A percentile compares a stretch with the other conserved stretches of the same genome.
phyloP scores from a whole-genome alignment of 163 green algal species.

The Picocystis sp. region DNA sequence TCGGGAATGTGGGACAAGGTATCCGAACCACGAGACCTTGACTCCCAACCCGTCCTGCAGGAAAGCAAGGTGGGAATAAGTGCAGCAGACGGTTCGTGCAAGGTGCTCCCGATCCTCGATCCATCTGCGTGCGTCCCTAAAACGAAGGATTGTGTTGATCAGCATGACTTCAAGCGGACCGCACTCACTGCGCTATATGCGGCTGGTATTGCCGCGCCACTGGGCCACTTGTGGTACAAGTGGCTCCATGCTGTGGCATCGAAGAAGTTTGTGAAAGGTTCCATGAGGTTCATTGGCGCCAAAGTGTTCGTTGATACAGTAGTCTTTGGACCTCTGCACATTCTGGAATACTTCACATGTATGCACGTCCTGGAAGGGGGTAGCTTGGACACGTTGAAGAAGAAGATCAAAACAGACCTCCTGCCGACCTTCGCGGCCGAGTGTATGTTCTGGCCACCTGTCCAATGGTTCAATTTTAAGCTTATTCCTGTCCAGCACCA shows the following conservation, averaged over 20 bases:
- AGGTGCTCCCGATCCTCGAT: too few species aligned
- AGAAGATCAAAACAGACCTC: slow-evolving; percentile 18
- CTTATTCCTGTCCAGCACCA: slow-evolving; percentile 21
- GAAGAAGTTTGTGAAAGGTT: background rate
- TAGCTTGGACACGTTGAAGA: slow-evolving; percentile 5
- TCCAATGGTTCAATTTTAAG: slow-evolving; percentile 18
- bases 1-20: too few species aligned
- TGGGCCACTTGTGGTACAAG: slow-evolving; percentile 15
- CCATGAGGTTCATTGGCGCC: slow-evolving; percentile 11
- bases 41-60: too few species aligned
- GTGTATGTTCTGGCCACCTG: slow-evolving; percentile 12
- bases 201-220: background rate
- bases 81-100: too few species aligned
- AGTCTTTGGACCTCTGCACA: slow-evolving; percentile 19
- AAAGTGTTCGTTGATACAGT: slow-evolving; percentile 24
- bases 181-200: too few species aligned
- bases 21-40: too few species aligned
- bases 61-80: too few species aligned
- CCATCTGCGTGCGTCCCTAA: too few species aligned
- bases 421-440: slow-evolving; percentile 16
- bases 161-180: too few species aligned
- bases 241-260: slow-evolving; percentile 5
- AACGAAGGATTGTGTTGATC: too few species aligned
- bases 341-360: slow-evolving; percentile 18
- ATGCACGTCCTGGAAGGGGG: slow-evolving; percentile 14